These are phyloP conservation scores for Acacia concinna DNA, from an alignment of 331 rosid species.

Conservation along the genomic window DNA sequence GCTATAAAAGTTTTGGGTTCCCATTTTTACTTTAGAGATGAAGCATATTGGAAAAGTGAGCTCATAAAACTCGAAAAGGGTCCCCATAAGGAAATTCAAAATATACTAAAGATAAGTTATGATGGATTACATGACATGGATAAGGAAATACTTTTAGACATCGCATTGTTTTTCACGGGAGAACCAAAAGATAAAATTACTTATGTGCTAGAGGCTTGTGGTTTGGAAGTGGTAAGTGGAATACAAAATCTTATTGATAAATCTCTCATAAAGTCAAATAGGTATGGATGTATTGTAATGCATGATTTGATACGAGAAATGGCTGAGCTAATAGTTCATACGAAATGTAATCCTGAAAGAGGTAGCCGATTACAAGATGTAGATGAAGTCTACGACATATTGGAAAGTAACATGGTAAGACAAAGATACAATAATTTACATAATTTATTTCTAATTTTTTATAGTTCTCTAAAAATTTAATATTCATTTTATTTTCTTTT, in stretches of 20 bases:
- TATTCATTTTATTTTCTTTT: background rate
- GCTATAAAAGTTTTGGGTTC: no score
- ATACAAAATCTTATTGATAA: background rate
- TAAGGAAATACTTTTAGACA: constrained; percentile 7
- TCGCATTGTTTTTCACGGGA: constrained; percentile 30
- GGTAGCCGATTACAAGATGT: background rate
- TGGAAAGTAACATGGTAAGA: background rate
- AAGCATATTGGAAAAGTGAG: background rate
- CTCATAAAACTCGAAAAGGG: background rate
- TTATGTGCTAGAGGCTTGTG: background rate
- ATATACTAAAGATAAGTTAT: constrained; percentile 1
- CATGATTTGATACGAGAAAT: constrained; percentile 25
- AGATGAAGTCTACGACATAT: background rate
- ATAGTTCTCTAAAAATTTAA: no score
- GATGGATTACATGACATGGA: background rate
- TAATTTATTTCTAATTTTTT: background rate
- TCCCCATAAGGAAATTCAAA: background rate
- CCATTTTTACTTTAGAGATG: no score
- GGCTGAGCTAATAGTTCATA: background rate
- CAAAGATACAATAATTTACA: background rate
- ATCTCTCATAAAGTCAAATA: background rate
- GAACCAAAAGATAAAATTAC: background rate
- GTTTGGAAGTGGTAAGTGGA: background rate
- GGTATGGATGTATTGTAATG: background rate
- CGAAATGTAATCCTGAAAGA: background rate